Conservation (phyloP, 2,329 filamentous ascomycete species). For the Phaeosphaeria sp. region DNA sequence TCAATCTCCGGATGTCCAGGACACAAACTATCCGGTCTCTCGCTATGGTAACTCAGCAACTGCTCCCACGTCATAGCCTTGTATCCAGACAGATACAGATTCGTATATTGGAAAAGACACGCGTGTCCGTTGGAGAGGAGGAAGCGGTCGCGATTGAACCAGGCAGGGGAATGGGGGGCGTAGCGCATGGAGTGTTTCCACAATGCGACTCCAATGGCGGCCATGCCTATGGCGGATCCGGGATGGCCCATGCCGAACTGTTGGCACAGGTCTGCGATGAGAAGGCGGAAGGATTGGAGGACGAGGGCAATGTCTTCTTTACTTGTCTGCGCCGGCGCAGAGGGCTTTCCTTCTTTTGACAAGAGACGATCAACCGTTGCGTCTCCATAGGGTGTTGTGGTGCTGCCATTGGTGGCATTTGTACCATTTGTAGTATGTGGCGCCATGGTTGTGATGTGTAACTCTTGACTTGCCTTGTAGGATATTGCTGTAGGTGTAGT, state of each 20-base stretch:
- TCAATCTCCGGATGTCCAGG: constrained; percentile 66
- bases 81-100: constrained; percentile 62
- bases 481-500: no score
- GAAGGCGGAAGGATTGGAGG: constrained; percentile 65
- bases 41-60: constrained; percentile 62
- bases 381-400: constrained; percentile 26
- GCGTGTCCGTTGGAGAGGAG: constrained; percentile 67
- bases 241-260: constrained; percentile 67
- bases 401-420: background rate
- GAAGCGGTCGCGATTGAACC: constrained; percentile 69
- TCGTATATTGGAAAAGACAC: constrained; percentile 61
- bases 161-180: constrained; percentile 61
- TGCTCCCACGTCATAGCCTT: constrained; percentile 63
- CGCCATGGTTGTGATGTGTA: no score
- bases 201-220: constrained; percentile 66
- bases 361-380: constrained; percentile 19
- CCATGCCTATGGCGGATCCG: constrained; percentile 63
- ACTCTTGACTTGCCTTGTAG: no score
- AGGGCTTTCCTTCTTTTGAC: constrained; percentile 20
- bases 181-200: constrained; percentile 71
- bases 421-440: background rate
- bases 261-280: constrained; percentile 72
- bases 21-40: constrained; percentile 55
- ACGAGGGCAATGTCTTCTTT: constrained; percentile 49
- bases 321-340: constrained; percentile 18